Evolutionary conservation across 1,284 basidiomycete species (phyloP), one percentile per base, ranked within the genome.

Genomic region (Ustilago hordei): DNA sequence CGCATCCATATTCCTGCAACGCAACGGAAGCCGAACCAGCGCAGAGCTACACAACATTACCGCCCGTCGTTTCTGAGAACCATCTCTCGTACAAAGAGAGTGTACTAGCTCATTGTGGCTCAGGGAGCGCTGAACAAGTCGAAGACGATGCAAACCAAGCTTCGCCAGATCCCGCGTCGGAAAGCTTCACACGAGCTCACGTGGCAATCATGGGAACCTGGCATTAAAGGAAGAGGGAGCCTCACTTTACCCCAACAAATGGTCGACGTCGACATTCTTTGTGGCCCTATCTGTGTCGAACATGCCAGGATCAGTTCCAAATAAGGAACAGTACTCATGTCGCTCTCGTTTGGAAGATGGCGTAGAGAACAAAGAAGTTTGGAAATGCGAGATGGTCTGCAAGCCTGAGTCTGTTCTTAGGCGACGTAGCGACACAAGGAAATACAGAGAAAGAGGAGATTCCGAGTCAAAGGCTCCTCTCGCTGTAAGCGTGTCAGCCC

Each of bases 311-410:
- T 45, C 43, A n/a, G 7, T 6, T 45, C n/a, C n/a, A 32, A 32
- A 28, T 13, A 50, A 0, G 48, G 23, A 28, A 28, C 23, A 28
- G 23, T 17, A 17, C 4, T 5, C 48, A 50, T 50, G 48, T 50
- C 48, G 13, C 48, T 50, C n/a, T 4, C 31, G 2, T 19, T 23
- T 23, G 47, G n/a, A 19, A 48, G 28, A 48, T 19, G 47, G 47
- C 6, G n/a, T 19, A 8, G n/a, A 48, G 45, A 28, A 23, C n/a
- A 19, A 48, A 28, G 45, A 15, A 48, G 9, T 32, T 32, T 31
- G 48, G 48, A 50, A 50, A 50, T 50, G 48, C 23, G 48, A 50
- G 48, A 50, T 50, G 48, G 23, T 32, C 48, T 31, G 23, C 48
- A 50, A 50, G 48, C 8, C 31, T 28, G 48, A 23, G 48, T 50